Conservation (phyloP, 2,329 filamentous ascomycete species). For the Xylariales sp. region DNA sequence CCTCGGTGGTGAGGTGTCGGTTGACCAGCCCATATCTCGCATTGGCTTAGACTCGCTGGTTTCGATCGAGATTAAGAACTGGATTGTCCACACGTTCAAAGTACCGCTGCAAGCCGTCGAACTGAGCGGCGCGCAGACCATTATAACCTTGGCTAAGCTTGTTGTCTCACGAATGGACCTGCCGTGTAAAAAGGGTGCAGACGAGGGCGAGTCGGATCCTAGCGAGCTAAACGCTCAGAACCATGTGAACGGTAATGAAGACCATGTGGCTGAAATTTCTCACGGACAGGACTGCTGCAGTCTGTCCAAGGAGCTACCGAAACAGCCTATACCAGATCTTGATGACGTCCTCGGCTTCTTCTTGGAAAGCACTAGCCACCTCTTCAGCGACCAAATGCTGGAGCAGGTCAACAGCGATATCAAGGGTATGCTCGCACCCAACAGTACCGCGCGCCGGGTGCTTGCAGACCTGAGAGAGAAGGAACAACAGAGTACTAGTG, state of each 20-base stretch:
- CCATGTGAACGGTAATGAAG: neutral
- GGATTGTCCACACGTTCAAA: slow-evolving; percentile 11
- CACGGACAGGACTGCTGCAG: slow-evolving; percentile 6
- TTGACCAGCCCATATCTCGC: slow-evolving; percentile 4
- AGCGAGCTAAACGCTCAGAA: neutral
- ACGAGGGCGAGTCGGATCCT: neutral
- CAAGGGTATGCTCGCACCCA: slow-evolving; percentile 3
- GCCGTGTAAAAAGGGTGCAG: neutral
- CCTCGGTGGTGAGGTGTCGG: slow-evolving; percentile 9
- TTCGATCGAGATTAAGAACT: slow-evolving; percentile 8
- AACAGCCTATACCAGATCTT: slow-evolving; percentile 5
- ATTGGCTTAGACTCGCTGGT: slow-evolving; percentile 8
- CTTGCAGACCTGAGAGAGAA: slow-evolving; percentile 4
- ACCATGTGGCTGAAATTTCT: neutral
- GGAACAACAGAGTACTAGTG: neutral
- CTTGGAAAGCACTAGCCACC: slow-evolving; percentile 6
- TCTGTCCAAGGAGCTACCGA: slow-evolving; percentile 2
- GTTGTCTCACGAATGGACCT: slow-evolving; percentile 6
- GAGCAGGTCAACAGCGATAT: slow-evolving; percentile 7
- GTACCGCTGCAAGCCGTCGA: slow-evolving; percentile 7
- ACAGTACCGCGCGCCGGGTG: slow-evolving; percentile 6
- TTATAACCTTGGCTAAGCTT: neutral
- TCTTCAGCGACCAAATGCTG: slow-evolving; percentile 6
- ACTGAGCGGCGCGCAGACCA: slow-evolving; percentile 10
- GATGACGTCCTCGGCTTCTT: slow-evolving; percentile 7